Evolutionary conservation across 2,329 filamentous ascomycete species (phyloP), one percentile per base, ranked within the genome.

Genomic region (Penicillium sp.): DNA sequence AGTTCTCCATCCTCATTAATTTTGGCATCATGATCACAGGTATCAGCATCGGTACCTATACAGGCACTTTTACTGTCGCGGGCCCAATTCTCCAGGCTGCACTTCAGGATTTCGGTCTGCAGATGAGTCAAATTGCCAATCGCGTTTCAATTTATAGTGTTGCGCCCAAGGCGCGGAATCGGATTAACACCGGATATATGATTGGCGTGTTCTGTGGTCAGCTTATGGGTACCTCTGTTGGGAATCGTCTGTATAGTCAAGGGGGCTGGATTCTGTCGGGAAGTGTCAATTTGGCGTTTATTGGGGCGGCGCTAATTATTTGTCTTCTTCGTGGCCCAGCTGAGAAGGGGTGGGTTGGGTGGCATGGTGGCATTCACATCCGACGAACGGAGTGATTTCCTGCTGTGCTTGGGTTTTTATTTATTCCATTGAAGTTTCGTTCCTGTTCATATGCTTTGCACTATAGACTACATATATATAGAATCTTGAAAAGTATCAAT

Each of bases 151-250:
- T 94, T 21, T 93, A 90, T 65, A 75, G 78, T 1, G 85, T 93
- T 23, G 87, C 89, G 53, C 86, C 89, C 0, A 86, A 85, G 59
- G 86, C 87, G 0, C 77, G 89, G 5, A 94, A 92, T 73, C 76
- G 90, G 4, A 83, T 93, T 25, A 94, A 94, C 69, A 92, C 90
- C 0, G 89, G 87, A 1, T 94, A 91, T 68, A 94, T 93, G 90
- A 81, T 92, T 0, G 81, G 82, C 8, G 86, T 84, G 0, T 93
- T 93, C 67, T 85, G 83, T 29, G 90, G 90, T 0, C 90, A 94
- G 76, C 68, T 94, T 47, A 87, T 86, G 2, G 90, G 90, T 0
- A 88, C 86, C 0, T 80, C 83, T 1, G 83, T 84, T 5, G 84
- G 84, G 0, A 85, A 82, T 60, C 75, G 79, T 45, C 71, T 87